Conservation (phyloP, 495 filamentous ascomycete genomes). For the Copromyces sp. region DNA sequence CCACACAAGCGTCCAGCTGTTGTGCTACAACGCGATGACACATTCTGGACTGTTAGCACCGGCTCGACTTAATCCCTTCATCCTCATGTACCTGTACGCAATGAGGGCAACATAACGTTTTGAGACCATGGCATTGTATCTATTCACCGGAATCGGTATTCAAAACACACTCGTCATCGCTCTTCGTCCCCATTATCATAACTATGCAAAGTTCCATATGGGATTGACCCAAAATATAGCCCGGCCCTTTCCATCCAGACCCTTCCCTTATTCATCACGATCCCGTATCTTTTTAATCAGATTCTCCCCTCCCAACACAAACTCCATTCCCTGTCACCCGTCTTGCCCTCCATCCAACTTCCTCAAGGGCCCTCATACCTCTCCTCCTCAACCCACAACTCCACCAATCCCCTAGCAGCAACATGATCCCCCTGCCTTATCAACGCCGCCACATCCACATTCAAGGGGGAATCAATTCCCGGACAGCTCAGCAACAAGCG, state of each 20-base stretch:
- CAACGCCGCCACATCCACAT: slow-evolving; percentile 78
- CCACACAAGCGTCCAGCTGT: background rate
- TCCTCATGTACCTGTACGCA: too few species aligned
- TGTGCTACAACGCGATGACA: background rate
- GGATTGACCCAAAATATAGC: background rate
- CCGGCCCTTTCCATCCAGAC: background rate
- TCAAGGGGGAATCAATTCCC: slow-evolving; percentile 72
- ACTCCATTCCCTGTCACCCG: background rate
- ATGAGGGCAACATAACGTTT: background rate
- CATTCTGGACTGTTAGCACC: background rate
- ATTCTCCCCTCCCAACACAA: too few species aligned
- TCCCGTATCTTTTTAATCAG: background rate
- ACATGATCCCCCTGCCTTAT: slow-evolving; percentile 64
- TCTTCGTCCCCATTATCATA: background rate
- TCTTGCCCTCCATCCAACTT: background rate
- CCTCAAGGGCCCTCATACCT: slow-evolving; percentile 35
- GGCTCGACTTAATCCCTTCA: too few species aligned
- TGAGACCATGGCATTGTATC: background rate
- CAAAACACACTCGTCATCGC: background rate
- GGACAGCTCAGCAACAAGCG: slow-evolving; percentile 69
- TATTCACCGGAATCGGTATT: background rate
- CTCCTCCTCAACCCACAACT: slow-evolving; percentile 58
- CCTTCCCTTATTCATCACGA: background rate
- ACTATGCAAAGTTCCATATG: background rate
- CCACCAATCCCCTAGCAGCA: slow-evolving; percentile 69